Evolutionary conservation across 805 yeast genomes (phyloP).

Genomic region (Candida verbasci): DNA sequence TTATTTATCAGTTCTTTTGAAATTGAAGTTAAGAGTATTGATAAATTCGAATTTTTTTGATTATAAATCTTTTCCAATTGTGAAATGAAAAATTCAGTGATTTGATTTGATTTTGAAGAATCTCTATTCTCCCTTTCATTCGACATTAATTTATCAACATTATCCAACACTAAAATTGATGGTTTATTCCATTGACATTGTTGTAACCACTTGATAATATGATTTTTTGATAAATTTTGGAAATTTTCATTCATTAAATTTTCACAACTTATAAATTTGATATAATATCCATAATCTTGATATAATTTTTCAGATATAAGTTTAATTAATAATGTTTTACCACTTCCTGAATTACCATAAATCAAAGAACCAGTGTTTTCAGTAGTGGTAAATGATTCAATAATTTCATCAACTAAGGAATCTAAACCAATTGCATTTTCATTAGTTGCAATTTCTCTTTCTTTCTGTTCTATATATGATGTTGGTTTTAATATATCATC

Average conservation of each 20-base stretch:
- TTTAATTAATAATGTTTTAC: slow-evolving; percentile 59
- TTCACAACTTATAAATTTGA: slow-evolving; percentile 52
- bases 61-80: slow-evolving; percentile 41
- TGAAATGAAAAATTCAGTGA: slow-evolving; percentile 54
- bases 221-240: slow-evolving; percentile 40
- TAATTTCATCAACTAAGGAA: slow-evolving; percentile 32
- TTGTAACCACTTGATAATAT: slow-evolving; percentile 40
- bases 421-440: slow-evolving; percentile 55
- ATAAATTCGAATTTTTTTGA: slow-evolving; percentile 43
- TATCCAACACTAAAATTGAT: slow-evolving; percentile 69
- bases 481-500: slow-evolving; percentile 43
- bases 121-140: slow-evolving; percentile 61
- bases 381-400: slow-evolving; percentile 37
- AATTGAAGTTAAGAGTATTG: slow-evolving; percentile 58
- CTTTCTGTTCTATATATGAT: slow-evolving; percentile 30
- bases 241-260: slow-evolving; percentile 51
- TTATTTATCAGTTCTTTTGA: slow-evolving; percentile 65
- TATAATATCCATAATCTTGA: slow-evolving; percentile 36
- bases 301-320: slow-evolving; percentile 36
- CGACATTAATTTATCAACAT: slow-evolving; percentile 67
- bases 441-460: slow-evolving; percentile 3
- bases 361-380: slow-evolving; percentile 54
- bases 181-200: slow-evolving; percentile 76
- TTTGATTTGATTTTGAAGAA: slow-evolving; percentile 55
- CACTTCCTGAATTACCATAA: slow-evolving; percentile 77